These are phyloP conservation scores for Globisporangium middletonii DNA, from an alignment of 352 stramenopile species.

Conservation along the genomic window DNA sequence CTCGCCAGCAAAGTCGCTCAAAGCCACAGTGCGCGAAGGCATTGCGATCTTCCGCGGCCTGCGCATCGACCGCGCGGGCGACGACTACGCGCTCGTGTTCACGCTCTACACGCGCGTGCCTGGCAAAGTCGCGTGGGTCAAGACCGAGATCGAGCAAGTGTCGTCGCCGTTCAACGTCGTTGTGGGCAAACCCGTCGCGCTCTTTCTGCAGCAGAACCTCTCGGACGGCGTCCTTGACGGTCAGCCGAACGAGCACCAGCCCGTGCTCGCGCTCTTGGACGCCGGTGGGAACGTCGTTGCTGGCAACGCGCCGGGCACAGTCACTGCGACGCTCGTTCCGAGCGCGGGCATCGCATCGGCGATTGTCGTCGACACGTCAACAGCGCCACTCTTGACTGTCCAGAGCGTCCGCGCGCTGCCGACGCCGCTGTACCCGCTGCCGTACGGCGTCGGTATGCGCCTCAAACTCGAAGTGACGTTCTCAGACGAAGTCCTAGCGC, in stretches of 20 bases:
- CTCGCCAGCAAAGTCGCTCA: constrained; percentile 32
- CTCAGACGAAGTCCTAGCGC: constrained; percentile 67
- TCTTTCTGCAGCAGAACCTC: constrained; percentile 43
- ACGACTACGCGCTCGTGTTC: constrained; percentile 71
- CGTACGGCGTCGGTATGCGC: constrained; percentile 60
- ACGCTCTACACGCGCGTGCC: constrained; percentile 46
- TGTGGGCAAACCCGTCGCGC: constrained; percentile 35
- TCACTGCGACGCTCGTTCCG: constrained; percentile 50
- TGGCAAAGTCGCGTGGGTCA: constrained; percentile 29
- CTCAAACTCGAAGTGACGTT: constrained; percentile 67
- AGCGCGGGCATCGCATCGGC: constrained; percentile 53
- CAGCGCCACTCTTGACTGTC: constrained; percentile 37
- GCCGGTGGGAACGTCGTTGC: constrained; percentile 61
- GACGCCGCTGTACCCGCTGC: constrained; percentile 33
- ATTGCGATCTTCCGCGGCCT: constrained; percentile 67
- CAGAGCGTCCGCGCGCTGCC: constrained; percentile 33
- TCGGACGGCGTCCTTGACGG: constrained; percentile 70
- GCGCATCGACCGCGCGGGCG: constrained; percentile 66
- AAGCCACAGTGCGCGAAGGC: constrained; percentile 34
- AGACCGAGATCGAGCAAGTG: constrained; percentile 47
- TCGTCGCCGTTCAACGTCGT: constrained; percentile 57
- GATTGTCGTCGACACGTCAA: constrained; percentile 60
- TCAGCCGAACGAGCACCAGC: constrained; percentile 67
- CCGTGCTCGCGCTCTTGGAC: constrained; percentile 55
- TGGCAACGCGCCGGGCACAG: constrained; percentile 31